Evolutionary conservation across 352 stramenopile genomes (phyloP).

Genomic region (Blastocystis sp.): DNA sequence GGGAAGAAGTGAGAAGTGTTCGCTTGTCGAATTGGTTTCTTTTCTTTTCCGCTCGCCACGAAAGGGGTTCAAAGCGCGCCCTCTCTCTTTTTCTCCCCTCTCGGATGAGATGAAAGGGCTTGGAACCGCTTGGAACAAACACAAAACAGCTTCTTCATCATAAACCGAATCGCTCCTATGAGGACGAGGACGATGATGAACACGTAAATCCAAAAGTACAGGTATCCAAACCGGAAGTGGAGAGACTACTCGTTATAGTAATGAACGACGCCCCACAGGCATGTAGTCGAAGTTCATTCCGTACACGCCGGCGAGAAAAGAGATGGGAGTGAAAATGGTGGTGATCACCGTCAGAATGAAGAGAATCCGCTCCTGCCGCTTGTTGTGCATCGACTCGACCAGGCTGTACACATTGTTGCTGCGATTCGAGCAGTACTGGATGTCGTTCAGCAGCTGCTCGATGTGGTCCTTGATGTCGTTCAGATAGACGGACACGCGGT

Average conservation of each 20-base stretch:
- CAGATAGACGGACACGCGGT: constrained; percentile 59
- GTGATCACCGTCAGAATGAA: constrained; percentile 69
- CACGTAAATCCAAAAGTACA: constrained; percentile 68
- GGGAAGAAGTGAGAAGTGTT: background rate
- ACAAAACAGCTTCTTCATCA: constrained; percentile 18
- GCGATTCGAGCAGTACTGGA: constrained; percentile 67
- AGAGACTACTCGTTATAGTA: constrained; percentile 23
- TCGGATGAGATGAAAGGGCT: no score
- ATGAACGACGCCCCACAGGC: constrained; percentile 1
- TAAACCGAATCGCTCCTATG: background rate
- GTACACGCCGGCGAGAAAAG: constrained; percentile 71
- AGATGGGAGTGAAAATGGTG: constrained; percentile 71
- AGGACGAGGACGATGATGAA: constrained; percentile 30
- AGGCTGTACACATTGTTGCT: constrained; percentile 70
- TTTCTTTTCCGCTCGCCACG: background rate
- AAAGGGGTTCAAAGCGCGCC: background rate
- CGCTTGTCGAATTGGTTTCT: background rate
- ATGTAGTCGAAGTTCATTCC: constrained; percentile 75
- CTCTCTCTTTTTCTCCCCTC: background rate
- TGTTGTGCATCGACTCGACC: constrained; percentile 22
- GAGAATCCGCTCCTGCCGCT: constrained; percentile 64
- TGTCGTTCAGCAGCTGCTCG: constrained; percentile 59
- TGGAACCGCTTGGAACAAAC: background rate
- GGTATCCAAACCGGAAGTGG: constrained; percentile 43
- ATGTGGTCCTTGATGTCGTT: constrained; percentile 70